A percentile compares a stretch with the other conserved stretches of the same genome.
These are phyloP conservation scores for Herpotrichia juniperi DNA, from an alignment of 2,329 filamentous ascomycete species.

Conservation along the genomic window DNA sequence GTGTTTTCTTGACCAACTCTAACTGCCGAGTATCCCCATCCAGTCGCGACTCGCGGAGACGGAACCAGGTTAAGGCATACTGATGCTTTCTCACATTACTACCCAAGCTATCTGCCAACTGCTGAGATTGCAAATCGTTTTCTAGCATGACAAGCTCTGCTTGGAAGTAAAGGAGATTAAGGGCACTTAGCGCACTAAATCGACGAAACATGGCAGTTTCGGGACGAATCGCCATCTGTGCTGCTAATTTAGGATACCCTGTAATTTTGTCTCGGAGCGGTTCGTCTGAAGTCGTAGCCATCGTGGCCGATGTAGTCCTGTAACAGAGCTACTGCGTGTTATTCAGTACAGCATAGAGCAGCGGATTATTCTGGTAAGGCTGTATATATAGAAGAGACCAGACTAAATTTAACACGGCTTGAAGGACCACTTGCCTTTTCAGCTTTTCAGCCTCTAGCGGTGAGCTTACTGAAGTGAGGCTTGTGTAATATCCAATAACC, in stretches of 20 bases:
- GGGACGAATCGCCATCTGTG: conserved; percentile 7
- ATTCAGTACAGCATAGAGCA: no score
- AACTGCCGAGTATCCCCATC: conserved; percentile 13
- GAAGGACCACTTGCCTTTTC: no score
- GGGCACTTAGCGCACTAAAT: conserved; percentile 15
- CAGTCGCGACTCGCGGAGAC: neutral
- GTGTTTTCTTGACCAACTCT: conserved; percentile 13
- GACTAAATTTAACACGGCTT: no score
- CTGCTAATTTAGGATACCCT: conserved; percentile 15
- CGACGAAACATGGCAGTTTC: conserved; percentile 18
- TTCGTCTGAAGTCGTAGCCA: neutral
- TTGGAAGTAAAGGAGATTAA: conserved; percentile 20
- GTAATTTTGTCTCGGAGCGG: neutral
- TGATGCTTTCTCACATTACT: neutral
- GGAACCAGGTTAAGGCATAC: conserved; percentile 9
- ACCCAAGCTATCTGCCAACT: conserved; percentile 6
- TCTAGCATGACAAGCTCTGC: conserved; percentile 16
- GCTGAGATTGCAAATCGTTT: conserved; percentile 8
- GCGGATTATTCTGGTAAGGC: no score
- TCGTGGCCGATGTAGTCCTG: no score
- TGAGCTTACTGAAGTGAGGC: no score
- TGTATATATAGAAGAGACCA: no score
- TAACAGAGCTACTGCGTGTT: no score
- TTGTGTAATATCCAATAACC: no score
- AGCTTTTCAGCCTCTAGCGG: no score